phyloP scores from a whole-genome alignment of 108 stramenopile genomes.

The Skeletonema marinoi region DNA sequence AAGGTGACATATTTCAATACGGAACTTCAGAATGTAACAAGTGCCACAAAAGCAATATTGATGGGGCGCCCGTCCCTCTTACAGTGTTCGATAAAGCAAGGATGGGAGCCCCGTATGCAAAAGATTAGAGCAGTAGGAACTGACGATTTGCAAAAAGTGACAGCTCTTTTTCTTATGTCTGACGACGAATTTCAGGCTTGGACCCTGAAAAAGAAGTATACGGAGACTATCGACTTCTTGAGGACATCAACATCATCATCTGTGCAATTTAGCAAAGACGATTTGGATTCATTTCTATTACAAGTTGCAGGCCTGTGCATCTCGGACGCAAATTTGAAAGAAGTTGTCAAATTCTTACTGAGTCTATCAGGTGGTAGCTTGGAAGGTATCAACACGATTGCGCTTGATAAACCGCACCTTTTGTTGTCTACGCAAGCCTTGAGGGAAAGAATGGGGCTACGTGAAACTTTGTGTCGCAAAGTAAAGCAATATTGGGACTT shows the following conservation, averaged over 20 bases:
- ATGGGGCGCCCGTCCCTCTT: constrained; percentile 18
- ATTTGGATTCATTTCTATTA: neutral
- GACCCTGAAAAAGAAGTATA: constrained; percentile 3
- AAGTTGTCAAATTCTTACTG: neutral
- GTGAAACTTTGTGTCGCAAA: neutral
- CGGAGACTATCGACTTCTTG: constrained; percentile 2
- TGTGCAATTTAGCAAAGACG: neutral
- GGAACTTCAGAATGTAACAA: constrained; percentile 9
- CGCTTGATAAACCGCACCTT: neutral
- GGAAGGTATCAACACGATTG: neutral
- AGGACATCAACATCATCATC: neutral
- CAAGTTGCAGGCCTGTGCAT: neutral
- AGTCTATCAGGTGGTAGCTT: neutral
- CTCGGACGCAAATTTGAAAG: neutral
- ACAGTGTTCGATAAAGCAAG: constrained; percentile 8
- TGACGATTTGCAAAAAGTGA: neutral
- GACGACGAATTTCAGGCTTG: constrained; percentile 14
- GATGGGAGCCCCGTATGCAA: constrained; percentile 23
- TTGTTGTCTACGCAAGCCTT: neutral
- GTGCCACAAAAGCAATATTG: constrained; percentile 11
- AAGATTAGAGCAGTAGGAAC: constrained; percentile 6
- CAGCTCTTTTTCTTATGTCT: neutral
- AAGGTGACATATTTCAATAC: constrained; percentile 22
- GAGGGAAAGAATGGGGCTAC: neutral
- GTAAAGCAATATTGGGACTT: neutral